Base-by-base conservation (phyloP, 2,329 filamentous ascomycete species). In the Lojkania enalia region DNA sequence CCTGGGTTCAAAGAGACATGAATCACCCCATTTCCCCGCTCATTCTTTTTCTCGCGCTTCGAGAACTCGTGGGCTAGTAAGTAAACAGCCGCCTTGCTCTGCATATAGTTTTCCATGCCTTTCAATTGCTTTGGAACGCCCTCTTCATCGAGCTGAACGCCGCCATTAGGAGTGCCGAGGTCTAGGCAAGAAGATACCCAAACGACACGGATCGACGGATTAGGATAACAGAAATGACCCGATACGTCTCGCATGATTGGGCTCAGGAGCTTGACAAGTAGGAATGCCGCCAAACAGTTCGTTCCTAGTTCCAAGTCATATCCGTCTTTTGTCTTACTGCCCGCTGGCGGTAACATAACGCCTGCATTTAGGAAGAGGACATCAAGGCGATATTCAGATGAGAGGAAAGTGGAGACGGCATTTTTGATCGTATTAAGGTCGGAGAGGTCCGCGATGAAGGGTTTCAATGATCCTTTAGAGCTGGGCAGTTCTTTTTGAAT, bases 341-440 rank as follows among this genome's bases (percentile, higher is more conserved):
- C 58, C 0, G 6, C 29, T 2, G 64, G 61, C 0, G 63, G 52
- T 6, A 56, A 46, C 14, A 55, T 59, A 29, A 69, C 48, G 23
- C 57, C 67, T 14, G 47, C 48, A 32, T 59, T 57, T 5, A 57
- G 48, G 32, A 57, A 58, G 7, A 77, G 60, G 2, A 77, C 66
- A 41, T 76, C 64, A 1, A 77, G 64, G 4, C 60, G 59, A 20
- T 61, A 52, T 44, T 76, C 71, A 6, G 61, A 51, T 1, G 49
- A 37, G 1, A 61, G 46, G 38, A 76, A 74, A 3, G 32, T 46
- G 3, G 62, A 48, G 3, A 69, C 71, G 12, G 71, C 64, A 1
- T 61, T 39, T 43, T 69, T 72, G 51, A 76, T 66, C 2, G 61
- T 70, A 0, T 49, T 33, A 11, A 77, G 59, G 45, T 75, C 66